A percentile compares a stretch with the other conserved stretches of the same genome.
Evolutionary conservation across 495 filamentous ascomycete genomes (phyloP).

Genomic region (Hyaloscypha bicolor): DNA sequence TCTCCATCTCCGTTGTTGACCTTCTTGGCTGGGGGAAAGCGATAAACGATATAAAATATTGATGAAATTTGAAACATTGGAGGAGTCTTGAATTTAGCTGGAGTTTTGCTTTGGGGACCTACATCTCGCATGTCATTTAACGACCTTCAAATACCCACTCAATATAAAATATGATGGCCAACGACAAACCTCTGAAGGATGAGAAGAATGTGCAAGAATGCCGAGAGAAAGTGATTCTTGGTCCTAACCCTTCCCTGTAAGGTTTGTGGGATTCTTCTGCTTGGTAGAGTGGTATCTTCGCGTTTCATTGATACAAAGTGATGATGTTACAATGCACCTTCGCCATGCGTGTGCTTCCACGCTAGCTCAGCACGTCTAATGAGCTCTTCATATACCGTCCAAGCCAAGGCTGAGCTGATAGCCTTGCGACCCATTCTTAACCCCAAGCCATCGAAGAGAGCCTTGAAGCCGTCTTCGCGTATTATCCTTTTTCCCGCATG

Average conservation of each 20-base stretch:
- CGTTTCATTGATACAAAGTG: constrained; percentile 20
- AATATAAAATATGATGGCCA: constrained; percentile 11
- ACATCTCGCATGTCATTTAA: neutral
- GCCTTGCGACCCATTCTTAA: constrained; percentile 91
- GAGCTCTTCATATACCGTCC: constrained; percentile 96
- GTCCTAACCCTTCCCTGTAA: neutral
- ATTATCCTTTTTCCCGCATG: constrained; percentile 76
- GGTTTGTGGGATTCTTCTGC: neutral
- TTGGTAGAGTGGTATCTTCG: constrained; percentile 23
- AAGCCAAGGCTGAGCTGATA: constrained; percentile 85
- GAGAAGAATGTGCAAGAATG: neutral
- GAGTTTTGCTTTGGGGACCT: constrained; percentile 14
- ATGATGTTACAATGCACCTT: constrained; percentile 22
- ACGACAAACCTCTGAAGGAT: neutral
- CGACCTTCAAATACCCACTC: constrained; percentile 23
- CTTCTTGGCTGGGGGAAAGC: constrained; percentile 32
- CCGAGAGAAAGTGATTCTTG: neutral
- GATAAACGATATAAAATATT: constrained; percentile 16
- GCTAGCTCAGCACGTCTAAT: constrained; percentile 73
- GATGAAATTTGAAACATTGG: constrained; percentile 1
- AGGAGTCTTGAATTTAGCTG: neutral
- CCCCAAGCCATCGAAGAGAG: constrained; percentile 84
- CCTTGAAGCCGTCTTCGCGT: constrained; percentile 74
- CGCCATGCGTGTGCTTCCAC: constrained; percentile 44
- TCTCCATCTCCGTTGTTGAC: constrained; percentile 33